These are phyloP conservation scores for Neopestalotiopsis sp. DNA, from an alignment of 2,329 filamentous ascomycete genomes.

Conservation along the genomic window DNA sequence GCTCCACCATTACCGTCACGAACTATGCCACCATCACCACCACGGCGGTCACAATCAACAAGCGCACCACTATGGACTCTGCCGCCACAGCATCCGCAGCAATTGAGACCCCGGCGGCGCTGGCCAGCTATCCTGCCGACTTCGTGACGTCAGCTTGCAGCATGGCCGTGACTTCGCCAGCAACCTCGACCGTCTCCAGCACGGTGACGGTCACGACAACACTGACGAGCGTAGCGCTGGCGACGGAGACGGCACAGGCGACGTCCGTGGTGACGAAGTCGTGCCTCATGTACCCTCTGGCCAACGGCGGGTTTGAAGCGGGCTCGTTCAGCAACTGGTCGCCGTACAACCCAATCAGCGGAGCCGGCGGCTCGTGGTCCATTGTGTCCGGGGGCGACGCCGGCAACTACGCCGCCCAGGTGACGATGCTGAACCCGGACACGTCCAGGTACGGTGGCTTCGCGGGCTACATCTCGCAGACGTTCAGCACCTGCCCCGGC, in stretches of 20 bases:
- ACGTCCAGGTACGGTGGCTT: slow-evolving; percentile 7
- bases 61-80: neutral
- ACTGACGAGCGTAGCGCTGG: neutral
- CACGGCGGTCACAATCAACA: neutral
- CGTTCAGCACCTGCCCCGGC: slow-evolving; percentile 2
- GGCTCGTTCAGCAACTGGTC: neutral
- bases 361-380: neutral
- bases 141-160: slow-evolving; percentile 4
- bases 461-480: neutral
- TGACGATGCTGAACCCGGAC: slow-evolving; percentile 4
- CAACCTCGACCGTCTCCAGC: slow-evolving; percentile 11
- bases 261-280: neutral
- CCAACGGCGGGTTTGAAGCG: slow-evolving; percentile 6
- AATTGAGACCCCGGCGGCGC: neutral
- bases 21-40: slow-evolving; percentile 10
- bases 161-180: slow-evolving; percentile 6
- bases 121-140: slow-evolving; percentile 7
- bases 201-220: slow-evolving; percentile 1
- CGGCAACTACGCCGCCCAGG: slow-evolving; percentile 1
- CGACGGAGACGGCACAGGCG: slow-evolving; percentile 1
- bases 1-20: neutral
- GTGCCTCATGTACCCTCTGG: neutral
- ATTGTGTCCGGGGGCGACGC: neutral
- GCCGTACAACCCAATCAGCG: slow-evolving; percentile 1
- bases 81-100: neutral